Percentiles rank a stretch among this genome's conserved stretches.
These are phyloP conservation scores for Aspergillus pseudoterreus DNA, from an alignment of 2,329 filamentous ascomycete genomes.

Conservation along the genomic window DNA sequence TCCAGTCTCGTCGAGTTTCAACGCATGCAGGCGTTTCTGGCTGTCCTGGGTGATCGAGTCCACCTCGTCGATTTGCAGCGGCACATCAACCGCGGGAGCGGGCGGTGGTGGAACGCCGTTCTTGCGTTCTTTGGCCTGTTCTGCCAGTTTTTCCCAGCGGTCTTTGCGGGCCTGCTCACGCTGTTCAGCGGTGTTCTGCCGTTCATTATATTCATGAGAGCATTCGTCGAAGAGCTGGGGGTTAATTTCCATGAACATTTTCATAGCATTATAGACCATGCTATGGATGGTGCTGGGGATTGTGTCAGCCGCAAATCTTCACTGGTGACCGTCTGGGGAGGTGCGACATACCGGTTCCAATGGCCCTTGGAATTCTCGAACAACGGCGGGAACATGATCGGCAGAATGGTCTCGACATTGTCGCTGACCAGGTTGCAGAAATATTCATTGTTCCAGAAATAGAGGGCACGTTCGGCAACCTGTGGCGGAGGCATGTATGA, in stretches of 20 bases:
- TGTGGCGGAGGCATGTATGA: conserved; percentile 26
- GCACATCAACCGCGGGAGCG: conserved; percentile 40
- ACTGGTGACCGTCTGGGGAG: not conserved
- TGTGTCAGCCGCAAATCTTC: conserved; percentile 27
- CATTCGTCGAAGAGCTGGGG: conserved; percentile 98
- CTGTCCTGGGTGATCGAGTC: conserved; percentile 79
- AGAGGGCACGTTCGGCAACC: conserved; percentile 92
- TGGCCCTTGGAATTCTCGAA: conserved; percentile 99
- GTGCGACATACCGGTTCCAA: conserved; percentile 78
- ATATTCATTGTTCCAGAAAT: conserved; percentile 99
- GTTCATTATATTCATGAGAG: conserved; percentile 95
- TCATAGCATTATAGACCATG: conserved; percentile 99
- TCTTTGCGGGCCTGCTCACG: conserved; percentile 76
- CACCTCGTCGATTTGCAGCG: conserved; percentile 61
- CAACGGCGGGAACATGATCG: conserved; percentile 97
- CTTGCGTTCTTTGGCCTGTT: conserved; percentile 72
- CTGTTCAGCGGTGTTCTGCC: conserved; percentile 86
- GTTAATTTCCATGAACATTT: conserved; percentile 99
- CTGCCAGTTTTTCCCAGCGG: conserved; percentile 83
- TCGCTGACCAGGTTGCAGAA: conserved; percentile 99
- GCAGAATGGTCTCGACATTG: conserved; percentile 96
- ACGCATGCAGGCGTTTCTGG: conserved; percentile 80
- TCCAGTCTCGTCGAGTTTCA: conserved; percentile 72
- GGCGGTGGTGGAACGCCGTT: conserved; percentile 38
- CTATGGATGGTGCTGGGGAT: conserved; percentile 86